phyloP scores from a whole-genome alignment of 2,329 filamentous ascomycete genomes.

The Ophiocordyceps unilateralis region DNA sequence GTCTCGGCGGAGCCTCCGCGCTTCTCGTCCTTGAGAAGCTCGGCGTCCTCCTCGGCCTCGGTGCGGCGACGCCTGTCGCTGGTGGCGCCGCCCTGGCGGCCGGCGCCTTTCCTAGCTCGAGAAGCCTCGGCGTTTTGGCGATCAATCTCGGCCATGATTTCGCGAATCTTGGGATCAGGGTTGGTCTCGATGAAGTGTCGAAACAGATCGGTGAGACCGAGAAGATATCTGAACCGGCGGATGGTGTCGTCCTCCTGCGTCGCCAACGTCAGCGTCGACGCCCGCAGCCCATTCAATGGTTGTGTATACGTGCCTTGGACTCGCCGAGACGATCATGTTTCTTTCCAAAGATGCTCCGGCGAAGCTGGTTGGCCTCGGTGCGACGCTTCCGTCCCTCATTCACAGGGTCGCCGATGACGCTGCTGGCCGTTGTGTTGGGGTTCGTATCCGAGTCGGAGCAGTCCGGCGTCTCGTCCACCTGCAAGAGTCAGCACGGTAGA shows the following conservation, averaged over 20 bases:
- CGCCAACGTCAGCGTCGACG: background rate
- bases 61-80: slow-evolving; percentile 70
- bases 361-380: slow-evolving; percentile 73
- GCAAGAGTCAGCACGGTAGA: background rate
- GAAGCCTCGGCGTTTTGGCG: slow-evolving; percentile 67
- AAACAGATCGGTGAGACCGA: slow-evolving; percentile 91
- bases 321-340: slow-evolving; percentile 87
- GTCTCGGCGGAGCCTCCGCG: slow-evolving; percentile 72
- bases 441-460: slow-evolving; percentile 52
- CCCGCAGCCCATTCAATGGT: background rate
- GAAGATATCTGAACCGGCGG: slow-evolving; percentile 80
- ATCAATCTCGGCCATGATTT: slow-evolving; percentile 89
- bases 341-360: slow-evolving; percentile 83
- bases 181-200: slow-evolving; percentile 98
- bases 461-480: slow-evolving; percentile 48
- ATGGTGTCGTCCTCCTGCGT: slow-evolving; percentile 82
- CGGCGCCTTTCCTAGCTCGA: slow-evolving; percentile 53
- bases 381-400: slow-evolving; percentile 71
- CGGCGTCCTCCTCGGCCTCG: slow-evolving; percentile 94
- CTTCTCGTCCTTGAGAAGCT: slow-evolving; percentile 73
- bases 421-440: slow-evolving; percentile 60
- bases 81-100: slow-evolving; percentile 70
- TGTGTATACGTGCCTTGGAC: slow-evolving; percentile 52
- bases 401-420: slow-evolving; percentile 57
- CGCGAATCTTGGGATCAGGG: slow-evolving; percentile 83